A percentile compares a stretch with the other conserved stretches of the same genome.
phyloP scores from a whole-genome alignment of 225 moss, liverwort and hornwort genomes.

The Antitrichia curtipendula region DNA sequence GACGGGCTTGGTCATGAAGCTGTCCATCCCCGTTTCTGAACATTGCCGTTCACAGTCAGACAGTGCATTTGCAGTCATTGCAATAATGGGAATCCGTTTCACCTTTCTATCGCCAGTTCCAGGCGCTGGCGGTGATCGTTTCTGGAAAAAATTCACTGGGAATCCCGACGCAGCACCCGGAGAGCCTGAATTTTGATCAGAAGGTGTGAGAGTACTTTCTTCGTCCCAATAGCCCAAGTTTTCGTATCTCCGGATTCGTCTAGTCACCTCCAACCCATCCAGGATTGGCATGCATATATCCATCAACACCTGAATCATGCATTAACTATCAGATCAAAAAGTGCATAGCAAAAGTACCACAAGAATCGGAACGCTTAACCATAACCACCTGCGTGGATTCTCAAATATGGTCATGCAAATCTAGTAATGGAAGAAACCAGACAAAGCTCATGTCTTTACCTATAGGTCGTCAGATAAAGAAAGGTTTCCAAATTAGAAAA shows the following conservation, averaged over 20 bases:
- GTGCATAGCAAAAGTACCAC: neutral
- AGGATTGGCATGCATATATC: constrained; percentile 53
- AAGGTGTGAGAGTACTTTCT: constrained; percentile 16
- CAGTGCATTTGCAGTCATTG: constrained; percentile 49
- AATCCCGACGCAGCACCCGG: neutral
- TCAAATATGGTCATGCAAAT: neutral
- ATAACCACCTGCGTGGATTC: neutral
- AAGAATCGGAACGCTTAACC: neutral
- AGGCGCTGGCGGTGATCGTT: neutral
- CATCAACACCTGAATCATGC: constrained; percentile 30
- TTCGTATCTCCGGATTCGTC: constrained; percentile 65
- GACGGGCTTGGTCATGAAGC: constrained; percentile 52
- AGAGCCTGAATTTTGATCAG: neutral
- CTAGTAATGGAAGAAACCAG: neutral
- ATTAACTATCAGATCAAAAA: neutral
- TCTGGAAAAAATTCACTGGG: neutral
- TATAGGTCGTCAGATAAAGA: neutral
- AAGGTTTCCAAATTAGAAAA: neutral
- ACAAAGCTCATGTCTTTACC: neutral
- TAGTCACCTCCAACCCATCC: constrained; percentile 79
- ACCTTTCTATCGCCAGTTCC: neutral
- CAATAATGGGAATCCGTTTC: constrained; percentile 39
- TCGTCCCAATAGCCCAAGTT: constrained; percentile 45
- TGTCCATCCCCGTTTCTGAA: constrained; percentile 43
- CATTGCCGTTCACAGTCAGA: constrained; percentile 47